Conservation (phyloP, 305 asterid species). For the Fraxinus albicans region DNA sequence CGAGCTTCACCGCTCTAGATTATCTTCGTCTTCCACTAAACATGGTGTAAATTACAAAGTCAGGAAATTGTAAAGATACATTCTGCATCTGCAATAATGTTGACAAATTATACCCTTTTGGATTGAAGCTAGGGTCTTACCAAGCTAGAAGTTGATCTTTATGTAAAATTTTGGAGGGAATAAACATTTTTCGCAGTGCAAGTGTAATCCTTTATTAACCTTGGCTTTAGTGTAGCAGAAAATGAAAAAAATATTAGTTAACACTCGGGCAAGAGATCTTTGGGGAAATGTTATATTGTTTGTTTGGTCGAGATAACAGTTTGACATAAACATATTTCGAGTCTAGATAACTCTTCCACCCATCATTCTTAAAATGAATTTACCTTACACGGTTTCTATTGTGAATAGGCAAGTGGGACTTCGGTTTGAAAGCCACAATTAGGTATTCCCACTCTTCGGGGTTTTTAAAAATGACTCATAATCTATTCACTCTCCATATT, state of each 20-base stretch:
- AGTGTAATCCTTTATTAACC: neutral
- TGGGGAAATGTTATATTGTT: neutral
- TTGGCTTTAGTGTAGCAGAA: too few relatives aligned
- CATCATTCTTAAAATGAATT: too few relatives aligned
- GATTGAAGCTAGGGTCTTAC: neutral
- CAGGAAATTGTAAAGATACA: slow-evolving; percentile 26
- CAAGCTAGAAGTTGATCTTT: neutral
- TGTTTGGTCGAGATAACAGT: too few relatives aligned
- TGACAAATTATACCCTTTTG: neutral
- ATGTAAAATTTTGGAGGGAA: neutral
- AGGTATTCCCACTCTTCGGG: neutral
- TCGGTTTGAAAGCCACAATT: neutral
- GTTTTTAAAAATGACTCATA: neutral
- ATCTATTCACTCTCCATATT: neutral
- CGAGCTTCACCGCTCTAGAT: slow-evolving; percentile 44
- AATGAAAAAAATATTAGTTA: too few relatives aligned
- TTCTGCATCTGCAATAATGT: neutral
- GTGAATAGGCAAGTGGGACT: neutral
- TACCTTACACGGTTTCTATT: neutral
- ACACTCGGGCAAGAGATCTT: neutral
- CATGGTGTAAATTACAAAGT: slow-evolving; percentile 24
- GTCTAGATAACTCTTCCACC: too few relatives aligned
- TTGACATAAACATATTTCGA: too few relatives aligned
- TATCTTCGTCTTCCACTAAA: slow-evolving; percentile 37
- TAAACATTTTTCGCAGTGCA: neutral